These are phyloP conservation scores for Beta corolliflora DNA, from an alignment of 179 eudicot genomes.

Conservation along the genomic window DNA sequence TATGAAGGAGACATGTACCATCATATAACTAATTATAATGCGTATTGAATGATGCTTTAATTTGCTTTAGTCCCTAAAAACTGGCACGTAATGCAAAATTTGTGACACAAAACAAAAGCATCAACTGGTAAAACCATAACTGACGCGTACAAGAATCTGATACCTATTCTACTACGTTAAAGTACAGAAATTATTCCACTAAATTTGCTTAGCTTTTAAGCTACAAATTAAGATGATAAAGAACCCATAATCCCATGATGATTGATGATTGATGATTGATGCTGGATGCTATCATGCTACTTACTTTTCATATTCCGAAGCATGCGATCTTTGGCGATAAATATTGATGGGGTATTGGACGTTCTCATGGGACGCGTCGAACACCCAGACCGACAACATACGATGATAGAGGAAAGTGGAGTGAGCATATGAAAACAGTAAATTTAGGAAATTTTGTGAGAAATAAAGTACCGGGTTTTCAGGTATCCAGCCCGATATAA, in stretches of 20 bases:
- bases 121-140: background rate
- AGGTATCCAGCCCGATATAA: too few species aligned
- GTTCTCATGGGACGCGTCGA: too few species aligned
- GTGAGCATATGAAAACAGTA: too few species aligned
- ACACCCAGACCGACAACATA: too few species aligned
- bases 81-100: background rate
- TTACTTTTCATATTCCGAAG: background rate
- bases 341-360: too few species aligned
- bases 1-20: background rate
- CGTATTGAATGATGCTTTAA: background rate
- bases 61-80: background rate
- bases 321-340: background rate
- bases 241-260: background rate
- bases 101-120: background rate
- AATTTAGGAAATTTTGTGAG: too few species aligned
- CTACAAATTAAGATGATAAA: background rate
- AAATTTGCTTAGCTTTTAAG: conserved; percentile 5
- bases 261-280: background rate
- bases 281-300: background rate
- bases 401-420: too few species aligned
- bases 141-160: conserved; percentile 1
- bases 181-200: background rate
- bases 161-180: background rate
- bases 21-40: background rate
- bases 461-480: too few species aligned